A percentile compares a stretch with the other conserved stretches of the same genome.
Evolutionary conservation across 2,329 filamentous ascomycete species (phyloP).

Genomic region (Dactylellina haptotyla): DNA sequence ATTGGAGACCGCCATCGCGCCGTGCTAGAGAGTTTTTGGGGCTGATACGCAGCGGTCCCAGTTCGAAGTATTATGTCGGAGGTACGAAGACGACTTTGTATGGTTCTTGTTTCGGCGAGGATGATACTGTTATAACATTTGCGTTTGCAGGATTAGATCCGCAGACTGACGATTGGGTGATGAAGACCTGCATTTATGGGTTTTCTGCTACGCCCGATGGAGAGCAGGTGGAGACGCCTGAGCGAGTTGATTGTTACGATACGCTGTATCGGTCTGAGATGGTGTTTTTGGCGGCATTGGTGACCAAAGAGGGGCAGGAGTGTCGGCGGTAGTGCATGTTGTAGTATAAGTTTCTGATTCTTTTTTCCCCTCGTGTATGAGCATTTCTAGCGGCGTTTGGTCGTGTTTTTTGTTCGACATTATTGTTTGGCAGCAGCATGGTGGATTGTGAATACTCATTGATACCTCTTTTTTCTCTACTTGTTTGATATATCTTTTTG

Average conservation of each 20-base stretch:
- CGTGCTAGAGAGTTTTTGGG: neutral
- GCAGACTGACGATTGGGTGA: neutral
- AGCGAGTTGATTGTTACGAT: slow-evolving; percentile 6
- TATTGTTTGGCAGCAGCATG: neutral
- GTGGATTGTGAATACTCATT: too few species aligned
- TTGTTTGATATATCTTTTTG: too few species aligned
- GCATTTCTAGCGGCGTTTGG: slow-evolving; percentile 1
- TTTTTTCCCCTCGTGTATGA: neutral
- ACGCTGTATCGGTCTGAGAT: neutral
- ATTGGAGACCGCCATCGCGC: neutral
- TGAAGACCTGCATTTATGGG: slow-evolving; percentile 12
- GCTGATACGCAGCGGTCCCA: neutral
- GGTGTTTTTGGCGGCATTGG: slow-evolving; percentile 3
- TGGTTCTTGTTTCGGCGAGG: neutral
- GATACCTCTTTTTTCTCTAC: too few species aligned
- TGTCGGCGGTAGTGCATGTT: slow-evolving; percentile 15
- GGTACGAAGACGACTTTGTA: neutral
- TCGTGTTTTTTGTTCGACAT: neutral
- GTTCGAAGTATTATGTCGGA: neutral
- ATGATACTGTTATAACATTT: slow-evolving; percentile 23
- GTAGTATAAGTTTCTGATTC: neutral
- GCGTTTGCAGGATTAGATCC: slow-evolving; percentile 9
- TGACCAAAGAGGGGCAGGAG: neutral
- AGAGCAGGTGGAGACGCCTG: neutral
- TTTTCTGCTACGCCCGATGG: slow-evolving; percentile 13